phyloP scores from a whole-genome alignment of 306 rosid species.

The Alnus rubra region DNA sequence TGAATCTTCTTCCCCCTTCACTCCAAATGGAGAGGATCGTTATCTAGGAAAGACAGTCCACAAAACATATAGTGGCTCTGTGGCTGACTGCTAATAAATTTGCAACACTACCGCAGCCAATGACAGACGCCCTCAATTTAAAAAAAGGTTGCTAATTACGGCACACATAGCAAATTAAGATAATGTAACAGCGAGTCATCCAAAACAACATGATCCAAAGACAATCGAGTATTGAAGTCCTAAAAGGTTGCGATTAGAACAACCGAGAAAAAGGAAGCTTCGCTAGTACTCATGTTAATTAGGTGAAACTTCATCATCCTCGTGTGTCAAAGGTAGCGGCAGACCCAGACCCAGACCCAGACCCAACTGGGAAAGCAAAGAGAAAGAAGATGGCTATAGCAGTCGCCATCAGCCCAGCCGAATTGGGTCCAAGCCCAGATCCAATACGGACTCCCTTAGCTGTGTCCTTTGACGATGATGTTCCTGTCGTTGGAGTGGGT shows the following conservation, averaged over 20 bases:
- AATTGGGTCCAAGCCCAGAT: conserved; percentile 23
- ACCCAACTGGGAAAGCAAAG: conserved; percentile 34
- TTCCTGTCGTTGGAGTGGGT: not conserved
- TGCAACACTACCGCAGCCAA: not conserved
- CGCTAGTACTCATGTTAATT: not conserved
- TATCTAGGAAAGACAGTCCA: too few species aligned
- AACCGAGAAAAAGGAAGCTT: not conserved
- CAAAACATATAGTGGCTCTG: too few species aligned
- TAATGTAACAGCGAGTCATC: not conserved
- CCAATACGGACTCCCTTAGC: conserved; percentile 19
- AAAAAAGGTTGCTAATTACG: not conserved
- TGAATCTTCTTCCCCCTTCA: too few species aligned
- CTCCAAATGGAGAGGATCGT: too few species aligned
- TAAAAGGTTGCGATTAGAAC: not conserved
- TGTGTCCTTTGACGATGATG: conserved; percentile 1
- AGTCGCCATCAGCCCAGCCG: conserved; percentile 22
- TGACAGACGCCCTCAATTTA: not conserved
- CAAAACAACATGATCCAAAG: not conserved
- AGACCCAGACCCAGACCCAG: not conserved
- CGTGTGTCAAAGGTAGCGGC: conserved; percentile 11
- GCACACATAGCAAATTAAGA: not conserved
- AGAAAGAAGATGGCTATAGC: conserved; percentile 35
- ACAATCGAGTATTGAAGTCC: not conserved
- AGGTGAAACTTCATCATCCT: not conserved
- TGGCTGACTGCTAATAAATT: too few species aligned